Evolutionary conservation across 1,139 yeast species (phyloP).

Genomic region (Geotrichum australiense): DNA sequence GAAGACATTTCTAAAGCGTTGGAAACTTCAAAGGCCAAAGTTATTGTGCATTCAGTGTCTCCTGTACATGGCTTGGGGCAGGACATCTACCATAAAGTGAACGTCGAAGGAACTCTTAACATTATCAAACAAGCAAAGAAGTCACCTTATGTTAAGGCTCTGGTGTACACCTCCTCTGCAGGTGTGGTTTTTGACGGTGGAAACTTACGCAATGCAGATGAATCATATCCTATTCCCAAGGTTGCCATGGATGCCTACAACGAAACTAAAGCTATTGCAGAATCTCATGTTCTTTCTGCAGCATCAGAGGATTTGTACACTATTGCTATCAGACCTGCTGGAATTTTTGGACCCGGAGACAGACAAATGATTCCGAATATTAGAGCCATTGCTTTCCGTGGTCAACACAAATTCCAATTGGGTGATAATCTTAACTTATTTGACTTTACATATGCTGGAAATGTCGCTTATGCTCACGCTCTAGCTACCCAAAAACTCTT

Average conservation of each 20-base stretch:
- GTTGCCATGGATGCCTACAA: slow-evolving; percentile 96
- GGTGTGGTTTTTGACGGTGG: slow-evolving; percentile 95
- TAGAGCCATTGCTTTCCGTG: slow-evolving; percentile 71
- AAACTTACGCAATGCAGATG: slow-evolving; percentile 86
- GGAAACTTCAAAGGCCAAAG: slow-evolving; percentile 52
- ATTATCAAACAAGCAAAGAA: slow-evolving; percentile 59
- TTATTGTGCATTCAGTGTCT: slow-evolving; percentile 92
- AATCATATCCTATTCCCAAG: slow-evolving; percentile 85
- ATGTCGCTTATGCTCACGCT: slow-evolving; percentile 95
- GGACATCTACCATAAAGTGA: slow-evolving; percentile 78
- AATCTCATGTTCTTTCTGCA: slow-evolving; percentile 70
- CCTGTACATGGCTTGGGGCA: slow-evolving; percentile 87
- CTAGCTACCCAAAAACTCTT: slow-evolving; percentile 77
- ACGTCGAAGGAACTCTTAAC: slow-evolving; percentile 80
- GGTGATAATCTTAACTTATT: slow-evolving; percentile 91
- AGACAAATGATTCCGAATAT: slow-evolving; percentile 93
- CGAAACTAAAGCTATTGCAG: slow-evolving; percentile 91
- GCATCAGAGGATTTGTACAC: slow-evolving; percentile 53
- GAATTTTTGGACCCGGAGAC: slow-evolving; percentile 98
- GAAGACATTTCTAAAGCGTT: slow-evolving; percentile 65
- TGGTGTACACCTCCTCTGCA: slow-evolving; percentile 94
- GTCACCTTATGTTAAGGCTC: slow-evolving; percentile 43
- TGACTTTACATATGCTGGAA: slow-evolving; percentile 99
- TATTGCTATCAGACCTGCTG: slow-evolving; percentile 91
- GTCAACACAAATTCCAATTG: slow-evolving; percentile 86